A percentile compares a stretch with the other conserved stretches of the same genome.
These are phyloP conservation scores for Tuber calosporum DNA, from an alignment of 495 filamentous ascomycete species.

Conservation along the genomic window DNA sequence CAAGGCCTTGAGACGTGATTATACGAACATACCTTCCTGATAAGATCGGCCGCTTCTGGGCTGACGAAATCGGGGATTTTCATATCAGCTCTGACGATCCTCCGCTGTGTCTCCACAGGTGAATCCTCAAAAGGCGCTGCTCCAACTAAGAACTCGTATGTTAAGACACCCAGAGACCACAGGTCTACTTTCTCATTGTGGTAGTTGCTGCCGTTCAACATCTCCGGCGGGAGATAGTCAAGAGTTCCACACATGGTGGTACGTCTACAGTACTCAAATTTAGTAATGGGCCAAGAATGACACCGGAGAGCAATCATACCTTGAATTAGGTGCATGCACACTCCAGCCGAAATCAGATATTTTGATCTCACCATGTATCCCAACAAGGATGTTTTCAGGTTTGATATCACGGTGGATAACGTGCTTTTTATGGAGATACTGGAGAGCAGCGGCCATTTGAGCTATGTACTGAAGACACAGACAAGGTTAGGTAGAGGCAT, in stretches of 20 bases:
- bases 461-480: constrained; percentile 68
- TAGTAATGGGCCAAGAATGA: constrained; percentile 2
- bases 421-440: constrained; percentile 93
- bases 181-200: constrained; percentile 95
- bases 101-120: constrained; percentile 84
- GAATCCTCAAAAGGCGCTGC: constrained; percentile 96
- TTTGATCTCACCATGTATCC: constrained; percentile 97
- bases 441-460: constrained; percentile 93
- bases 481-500: constrained; percentile 9
- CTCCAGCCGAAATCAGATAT: constrained; percentile 98
- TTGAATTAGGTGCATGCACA: constrained; percentile 92
- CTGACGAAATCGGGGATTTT: constrained; percentile 83
- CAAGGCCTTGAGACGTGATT: neutral
- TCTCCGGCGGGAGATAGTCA: constrained; percentile 95
- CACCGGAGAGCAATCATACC: constrained; percentile 39
- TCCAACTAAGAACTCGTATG: constrained; percentile 92
- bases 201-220: constrained; percentile 79
- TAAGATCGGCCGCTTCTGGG: constrained; percentile 82
- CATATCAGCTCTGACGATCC: constrained; percentile 88
- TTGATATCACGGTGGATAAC: constrained; percentile 99
- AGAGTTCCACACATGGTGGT: constrained; percentile 96
- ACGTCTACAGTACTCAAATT: constrained; percentile 43
- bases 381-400: constrained; percentile 95
- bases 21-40: constrained; percentile 62
- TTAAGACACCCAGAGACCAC: constrained; percentile 91